Evolutionary conservation across 2,329 filamentous ascomycete species (phyloP).

Genomic region (Colletotrichum musicola): DNA sequence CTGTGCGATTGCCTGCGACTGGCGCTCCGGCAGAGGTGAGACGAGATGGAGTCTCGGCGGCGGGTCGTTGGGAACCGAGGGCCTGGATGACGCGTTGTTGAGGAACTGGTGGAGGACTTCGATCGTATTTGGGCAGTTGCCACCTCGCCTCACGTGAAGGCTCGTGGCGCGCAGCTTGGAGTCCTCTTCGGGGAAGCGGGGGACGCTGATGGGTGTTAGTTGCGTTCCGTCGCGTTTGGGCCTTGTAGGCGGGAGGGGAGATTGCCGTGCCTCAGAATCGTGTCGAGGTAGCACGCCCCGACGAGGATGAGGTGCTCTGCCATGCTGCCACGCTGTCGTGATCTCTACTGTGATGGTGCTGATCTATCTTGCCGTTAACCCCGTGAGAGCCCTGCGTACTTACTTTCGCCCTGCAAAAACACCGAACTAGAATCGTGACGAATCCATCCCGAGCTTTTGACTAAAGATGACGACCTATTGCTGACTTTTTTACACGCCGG

Average conservation of each 20-base stretch:
- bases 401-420: too few species aligned
- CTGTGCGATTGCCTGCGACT: conserved; percentile 63
- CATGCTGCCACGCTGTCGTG: background rate
- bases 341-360: too few species aligned
- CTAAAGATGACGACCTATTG: too few species aligned
- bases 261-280: conserved; percentile 70
- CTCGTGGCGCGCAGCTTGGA: conserved; percentile 76
- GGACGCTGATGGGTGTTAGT: conserved; percentile 62
- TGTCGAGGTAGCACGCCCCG: conserved; percentile 79
- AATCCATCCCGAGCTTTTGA: too few species aligned
- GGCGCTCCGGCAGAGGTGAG: conserved; percentile 65
- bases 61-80: background rate
- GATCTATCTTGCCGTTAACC: too few species aligned
- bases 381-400: too few species aligned
- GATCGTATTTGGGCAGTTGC: conserved; percentile 79
- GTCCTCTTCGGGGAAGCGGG: conserved; percentile 77
- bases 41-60: conserved; percentile 58
- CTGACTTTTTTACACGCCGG: too few species aligned
- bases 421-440: too few species aligned
- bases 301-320: conserved; percentile 73
- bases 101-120: conserved; percentile 77
- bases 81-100: conserved; percentile 26
- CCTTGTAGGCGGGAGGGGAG: conserved; percentile 35
- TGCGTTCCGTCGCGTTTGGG: background rate
- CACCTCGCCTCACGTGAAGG: conserved; percentile 72